These are phyloP conservation scores for Candida dubliniensis DNA, from an alignment of 1,139 yeast species.

Conservation along the genomic window DNA sequence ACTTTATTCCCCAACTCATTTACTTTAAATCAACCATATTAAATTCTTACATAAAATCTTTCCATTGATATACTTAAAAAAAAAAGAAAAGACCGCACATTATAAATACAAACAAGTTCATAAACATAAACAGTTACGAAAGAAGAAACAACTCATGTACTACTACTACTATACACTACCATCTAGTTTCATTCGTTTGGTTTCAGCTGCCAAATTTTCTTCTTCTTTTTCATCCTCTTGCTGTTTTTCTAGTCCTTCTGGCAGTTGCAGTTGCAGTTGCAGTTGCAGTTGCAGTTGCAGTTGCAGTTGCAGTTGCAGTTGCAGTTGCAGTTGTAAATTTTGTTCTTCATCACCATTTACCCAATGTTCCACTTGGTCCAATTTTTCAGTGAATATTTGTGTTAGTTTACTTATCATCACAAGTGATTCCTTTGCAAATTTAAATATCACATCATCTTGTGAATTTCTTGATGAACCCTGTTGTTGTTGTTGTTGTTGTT, in stretches of 20 bases:
- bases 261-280: neutral
- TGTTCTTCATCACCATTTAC: constrained; percentile 45
- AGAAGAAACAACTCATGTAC: too few species aligned
- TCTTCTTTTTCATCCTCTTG: constrained; percentile 6
- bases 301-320: neutral
- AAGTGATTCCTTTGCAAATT: constrained; percentile 84
- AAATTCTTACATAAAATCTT: too few species aligned
- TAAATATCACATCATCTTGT: constrained; percentile 63
- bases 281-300: neutral
- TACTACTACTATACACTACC: constrained; percentile 5
- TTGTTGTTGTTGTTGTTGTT: constrained; percentile 19
- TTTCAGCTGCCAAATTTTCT: constrained; percentile 12
- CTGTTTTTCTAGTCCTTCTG: constrained; percentile 2
- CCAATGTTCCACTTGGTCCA: constrained; percentile 86
- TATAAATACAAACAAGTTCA: too few species aligned
- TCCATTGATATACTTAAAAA: too few species aligned
- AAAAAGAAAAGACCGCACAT: too few species aligned
- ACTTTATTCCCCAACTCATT: too few species aligned
- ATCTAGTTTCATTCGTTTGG: constrained; percentile 16
- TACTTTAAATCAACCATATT: too few species aligned
- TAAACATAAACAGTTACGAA: too few species aligned
- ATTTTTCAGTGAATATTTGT: constrained; percentile 77
- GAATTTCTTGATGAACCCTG: constrained; percentile 2
- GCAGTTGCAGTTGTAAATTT: neutral
- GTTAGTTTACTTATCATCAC: constrained; percentile 86